Percentiles rank a stretch among this genome's conserved stretches.
These are phyloP conservation scores for Pseudogymnoascus sp. DNA, from an alignment of 2,329 filamentous ascomycete species.

Conservation along the genomic window DNA sequence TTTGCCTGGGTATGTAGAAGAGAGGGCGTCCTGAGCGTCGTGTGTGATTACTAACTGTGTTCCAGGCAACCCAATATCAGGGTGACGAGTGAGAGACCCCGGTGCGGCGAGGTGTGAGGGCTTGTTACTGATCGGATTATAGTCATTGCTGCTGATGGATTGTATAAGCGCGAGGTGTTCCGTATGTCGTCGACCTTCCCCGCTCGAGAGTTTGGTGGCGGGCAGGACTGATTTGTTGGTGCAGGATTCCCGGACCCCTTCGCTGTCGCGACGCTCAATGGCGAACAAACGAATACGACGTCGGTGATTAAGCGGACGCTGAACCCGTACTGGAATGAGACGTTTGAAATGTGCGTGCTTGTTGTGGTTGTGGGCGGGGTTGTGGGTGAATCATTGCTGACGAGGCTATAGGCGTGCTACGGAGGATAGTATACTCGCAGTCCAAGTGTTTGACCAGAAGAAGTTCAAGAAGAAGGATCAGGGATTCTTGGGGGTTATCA, in stretches of 20 bases:
- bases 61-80: conserved; percentile 75
- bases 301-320: conserved; percentile 93
- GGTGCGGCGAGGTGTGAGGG: neutral
- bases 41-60: conserved; percentile 20
- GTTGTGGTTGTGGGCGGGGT: conserved; percentile 14
- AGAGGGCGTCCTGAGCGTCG: conserved; percentile 14
- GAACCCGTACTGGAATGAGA: conserved; percentile 99
- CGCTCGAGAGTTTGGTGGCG: conserved; percentile 27
- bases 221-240: conserved; percentile 8
- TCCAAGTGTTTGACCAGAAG: conserved; percentile 99
- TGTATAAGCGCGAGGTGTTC: conserved; percentile 99
- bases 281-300: conserved; percentile 98
- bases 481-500: conserved; percentile 95
- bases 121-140: conserved; percentile 35
- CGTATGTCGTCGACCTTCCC: conserved; percentile 51
- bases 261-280: conserved; percentile 91
- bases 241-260: conserved; percentile 95
- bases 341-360: conserved; percentile 81
- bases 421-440: conserved; percentile 92
- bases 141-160: conserved; percentile 97
- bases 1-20: conserved; percentile 51
- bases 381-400: conserved; percentile 16
- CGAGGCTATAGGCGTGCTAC: conserved; percentile 62
- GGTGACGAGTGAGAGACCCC: conserved; percentile 67
- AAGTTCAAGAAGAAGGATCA: conserved; percentile 99